A percentile compares a stretch with the other conserved stretches of the same genome.
Evolutionary conservation across 192 early-diverging fungal genomes (phyloP).

Genomic region (Backusella psychrophila): DNA sequence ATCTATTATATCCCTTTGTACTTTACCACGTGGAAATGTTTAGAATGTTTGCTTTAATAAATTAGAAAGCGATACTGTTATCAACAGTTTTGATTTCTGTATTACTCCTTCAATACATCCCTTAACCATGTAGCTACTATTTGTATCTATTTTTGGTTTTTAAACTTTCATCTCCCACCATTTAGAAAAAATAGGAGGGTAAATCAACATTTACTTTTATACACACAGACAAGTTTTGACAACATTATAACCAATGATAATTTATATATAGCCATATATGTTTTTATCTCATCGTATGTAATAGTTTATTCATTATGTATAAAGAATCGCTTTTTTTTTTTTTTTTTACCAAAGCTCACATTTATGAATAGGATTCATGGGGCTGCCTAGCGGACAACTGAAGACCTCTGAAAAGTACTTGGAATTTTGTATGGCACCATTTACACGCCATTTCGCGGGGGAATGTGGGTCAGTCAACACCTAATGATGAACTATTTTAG

Average conservation of each 20-base stretch:
- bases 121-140: not conserved
- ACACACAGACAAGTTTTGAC: not conserved
- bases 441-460: conserved; percentile 64
- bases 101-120: not conserved
- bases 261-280: too few relatives aligned
- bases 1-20: not conserved
- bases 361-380: conserved; percentile 70
- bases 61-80: not conserved
- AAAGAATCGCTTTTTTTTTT: not conserved
- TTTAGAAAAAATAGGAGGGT: not conserved
- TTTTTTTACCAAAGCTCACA: conserved; percentile 42
- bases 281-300: not conserved
- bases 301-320: not conserved
- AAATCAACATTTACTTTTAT: not conserved
- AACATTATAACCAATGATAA: too few relatives aligned
- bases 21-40: not conserved
- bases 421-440: conserved; percentile 66
- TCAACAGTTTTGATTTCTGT: not conserved
- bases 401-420: conserved; percentile 67
- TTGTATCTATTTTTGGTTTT: not conserved
- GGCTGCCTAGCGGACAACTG: conserved; percentile 53
- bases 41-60: not conserved
- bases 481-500: conserved; percentile 18
- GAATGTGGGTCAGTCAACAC: conserved; percentile 67
- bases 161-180: not conserved